Base-by-base conservation (phyloP, 1,284 basidiomycete genomes). In the Athelia sp. region DNA sequence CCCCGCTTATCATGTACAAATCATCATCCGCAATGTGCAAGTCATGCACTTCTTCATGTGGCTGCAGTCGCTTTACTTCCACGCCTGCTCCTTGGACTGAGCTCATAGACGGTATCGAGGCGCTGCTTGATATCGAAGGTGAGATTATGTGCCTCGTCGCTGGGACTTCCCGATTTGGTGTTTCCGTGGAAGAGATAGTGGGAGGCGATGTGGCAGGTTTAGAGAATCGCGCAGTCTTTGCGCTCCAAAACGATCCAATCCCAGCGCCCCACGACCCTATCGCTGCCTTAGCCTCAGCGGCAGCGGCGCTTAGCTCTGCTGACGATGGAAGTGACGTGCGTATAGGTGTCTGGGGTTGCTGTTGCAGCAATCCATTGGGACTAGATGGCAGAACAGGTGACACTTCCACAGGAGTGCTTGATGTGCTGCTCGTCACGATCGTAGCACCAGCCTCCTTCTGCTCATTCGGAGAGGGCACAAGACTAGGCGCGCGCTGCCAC, bases 191-290 rank as follows among this genome's bases (percentile, higher is more conserved):
- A 13, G 6, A 6, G 26, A 13, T 13, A 29, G 26, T 6, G 6
- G 26, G 26, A 29, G 26, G 13, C 13, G 26, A 13, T 29, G 26
- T 13, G 13, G 6, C 26, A 23, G 43, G 43, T 22, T 18, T 22
- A 10, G 43, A 44, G 23, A 44, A 62, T 19, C 34, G 56, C 45
- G 17, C 48, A 56, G 19, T 59, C 60, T 10, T 54, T 34, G 18
- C 49, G 32, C 34, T 58, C 58, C n/a, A 74, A 61, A 87, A 82
- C 1, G 83, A 81, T 13, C 85, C 80, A 52, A 87, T 70, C 17
- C 80, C 79, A 14, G 74, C 66, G 38, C 85, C 75, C 75, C 84
- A 81, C 15, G 73, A 59, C 22, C 69, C 61, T 56, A 72, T 29
- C 26, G 69, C 62, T 53, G 71, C 61, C 59, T 70, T 65, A 52